phyloP scores from a whole-genome alignment of 2,329 filamentous ascomycete species.

The Nakataea oryzae region DNA sequence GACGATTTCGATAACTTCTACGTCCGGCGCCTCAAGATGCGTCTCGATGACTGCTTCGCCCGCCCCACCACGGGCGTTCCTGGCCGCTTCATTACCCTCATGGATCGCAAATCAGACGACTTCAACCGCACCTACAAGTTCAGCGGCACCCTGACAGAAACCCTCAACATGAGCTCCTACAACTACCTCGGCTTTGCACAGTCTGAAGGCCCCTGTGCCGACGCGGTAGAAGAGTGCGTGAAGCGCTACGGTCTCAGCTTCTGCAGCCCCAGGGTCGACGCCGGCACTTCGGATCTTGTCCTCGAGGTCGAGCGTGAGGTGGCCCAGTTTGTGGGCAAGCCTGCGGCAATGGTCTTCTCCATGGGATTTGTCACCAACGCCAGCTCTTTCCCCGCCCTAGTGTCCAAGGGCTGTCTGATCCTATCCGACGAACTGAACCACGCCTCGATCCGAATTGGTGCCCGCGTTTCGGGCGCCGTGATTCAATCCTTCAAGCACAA shows the following conservation, averaged over 20 bases:
- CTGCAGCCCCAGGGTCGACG: constrained; percentile 72
- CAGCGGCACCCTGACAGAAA: constrained; percentile 85
- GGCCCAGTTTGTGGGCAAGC: constrained; percentile 88
- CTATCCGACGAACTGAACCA: constrained; percentile 98
- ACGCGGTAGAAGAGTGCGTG: constrained; percentile 78
- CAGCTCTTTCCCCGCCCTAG: constrained; percentile 81
- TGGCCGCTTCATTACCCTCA: constrained; percentile 82
- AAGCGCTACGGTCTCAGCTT: constrained; percentile 77
- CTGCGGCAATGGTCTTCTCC: constrained; percentile 90
- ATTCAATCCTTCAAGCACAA: constrained; percentile 98
- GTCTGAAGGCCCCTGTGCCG: constrained; percentile 91
- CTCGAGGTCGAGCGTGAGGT: constrained; percentile 83
- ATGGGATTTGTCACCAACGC: constrained; percentile 99
- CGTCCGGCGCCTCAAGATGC: constrained; percentile 79
- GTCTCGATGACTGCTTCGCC: constrained; percentile 95
- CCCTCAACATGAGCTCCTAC: constrained; percentile 97
- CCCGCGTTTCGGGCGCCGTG: constrained; percentile 86
- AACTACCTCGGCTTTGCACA: constrained; percentile 98
- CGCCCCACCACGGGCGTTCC: constrained; percentile 88
- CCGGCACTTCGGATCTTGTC: constrained; percentile 78
- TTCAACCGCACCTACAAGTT: constrained; percentile 85
- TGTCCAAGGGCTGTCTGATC: constrained; percentile 86
- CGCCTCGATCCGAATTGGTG: constrained; percentile 91
- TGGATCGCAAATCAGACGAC: constrained; percentile 84
- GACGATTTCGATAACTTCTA: constrained; percentile 99